Conservation (phyloP, 805 yeast genomes). For the Yarrowia sp. region DNA sequence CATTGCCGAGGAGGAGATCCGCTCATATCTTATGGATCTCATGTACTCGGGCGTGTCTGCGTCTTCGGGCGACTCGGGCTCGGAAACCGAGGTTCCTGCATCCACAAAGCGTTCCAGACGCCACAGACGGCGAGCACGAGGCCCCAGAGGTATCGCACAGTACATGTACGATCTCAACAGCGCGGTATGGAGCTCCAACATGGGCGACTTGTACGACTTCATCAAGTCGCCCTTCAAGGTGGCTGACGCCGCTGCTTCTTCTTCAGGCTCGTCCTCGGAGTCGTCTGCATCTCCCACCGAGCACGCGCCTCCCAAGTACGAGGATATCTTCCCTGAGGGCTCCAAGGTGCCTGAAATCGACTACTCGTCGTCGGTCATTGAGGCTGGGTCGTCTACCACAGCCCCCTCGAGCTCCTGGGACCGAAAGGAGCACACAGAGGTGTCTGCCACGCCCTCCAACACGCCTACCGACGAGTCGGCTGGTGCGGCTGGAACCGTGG, state of each 20-base stretch:
- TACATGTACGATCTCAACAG: constrained; percentile 42
- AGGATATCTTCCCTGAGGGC: constrained; percentile 46
- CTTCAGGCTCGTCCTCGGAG: neutral
- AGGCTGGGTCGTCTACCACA: constrained; percentile 34
- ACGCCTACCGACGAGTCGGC: constrained; percentile 20
- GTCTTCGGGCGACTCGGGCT: constrained; percentile 41
- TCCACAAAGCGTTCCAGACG: constrained; percentile 40
- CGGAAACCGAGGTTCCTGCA: constrained; percentile 40
- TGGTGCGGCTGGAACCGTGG: neutral
- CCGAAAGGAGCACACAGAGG: constrained; percentile 13
- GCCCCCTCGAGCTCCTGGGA: constrained; percentile 18
- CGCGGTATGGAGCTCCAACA: constrained; percentile 27
- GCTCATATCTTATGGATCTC: constrained; percentile 53
- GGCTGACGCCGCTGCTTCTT: neutral
- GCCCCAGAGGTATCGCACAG: constrained; percentile 35
- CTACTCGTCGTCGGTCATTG: constrained; percentile 43
- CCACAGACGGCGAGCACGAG: constrained; percentile 24
- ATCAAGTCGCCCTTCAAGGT: constrained; percentile 33
- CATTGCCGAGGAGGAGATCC: constrained; percentile 44
- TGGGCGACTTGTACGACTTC: constrained; percentile 37
- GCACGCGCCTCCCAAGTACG: constrained; percentile 45
- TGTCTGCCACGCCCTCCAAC: constrained; percentile 10
- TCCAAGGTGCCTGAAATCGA: constrained; percentile 40
- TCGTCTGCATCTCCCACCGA: constrained; percentile 10
- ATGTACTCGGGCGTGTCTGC: constrained; percentile 48